Evolutionary conservation across 1,139 yeast species (phyloP).

Genomic region (Tardiomyces digboiensis): DNA sequence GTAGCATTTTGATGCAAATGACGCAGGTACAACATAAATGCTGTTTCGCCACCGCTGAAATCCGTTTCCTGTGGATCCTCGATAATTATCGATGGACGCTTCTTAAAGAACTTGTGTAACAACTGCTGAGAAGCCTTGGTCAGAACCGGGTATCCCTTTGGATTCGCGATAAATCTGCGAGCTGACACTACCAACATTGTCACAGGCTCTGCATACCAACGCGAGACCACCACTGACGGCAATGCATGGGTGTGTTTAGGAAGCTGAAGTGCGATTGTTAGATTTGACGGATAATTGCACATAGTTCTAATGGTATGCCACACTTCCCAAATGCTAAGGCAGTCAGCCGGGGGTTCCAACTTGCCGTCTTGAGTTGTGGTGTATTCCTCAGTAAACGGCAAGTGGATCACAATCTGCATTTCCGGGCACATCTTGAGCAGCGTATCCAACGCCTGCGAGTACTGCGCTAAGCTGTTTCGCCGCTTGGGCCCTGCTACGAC

Average conservation of each 20-base stretch:
- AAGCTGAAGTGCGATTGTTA: constrained; percentile 48
- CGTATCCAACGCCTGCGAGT: constrained; percentile 34
- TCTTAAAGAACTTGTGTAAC: constrained; percentile 30
- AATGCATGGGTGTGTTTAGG: constrained; percentile 34
- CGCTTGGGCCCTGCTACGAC: constrained; percentile 54
- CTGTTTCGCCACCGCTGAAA: constrained; percentile 31
- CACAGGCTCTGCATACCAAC: constrained; percentile 63
- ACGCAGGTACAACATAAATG: constrained; percentile 44
- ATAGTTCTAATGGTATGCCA: constrained; percentile 54
- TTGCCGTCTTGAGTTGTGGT: constrained; percentile 11
- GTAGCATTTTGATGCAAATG: constrained; percentile 34
- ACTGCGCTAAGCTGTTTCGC: constrained; percentile 40
- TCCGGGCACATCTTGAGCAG: constrained; percentile 21
- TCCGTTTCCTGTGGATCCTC: constrained; percentile 25
- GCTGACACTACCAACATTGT: constrained; percentile 44
- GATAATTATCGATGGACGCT: constrained; percentile 23
- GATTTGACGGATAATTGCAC: constrained; percentile 40
- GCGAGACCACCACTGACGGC: constrained; percentile 37
- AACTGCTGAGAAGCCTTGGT: constrained; percentile 44
- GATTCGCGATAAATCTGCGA: constrained; percentile 44
- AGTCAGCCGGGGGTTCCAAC: constrained; percentile 36
- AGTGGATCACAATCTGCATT: constrained; percentile 28
- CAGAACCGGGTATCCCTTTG: constrained; percentile 51
- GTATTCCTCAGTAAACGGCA: constrained; percentile 37
- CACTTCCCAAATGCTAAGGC: constrained; percentile 56